A percentile compares a stretch with the other conserved stretches of the same genome.
Conservation (phyloP, 2,329 filamentous ascomycete genomes). For the Alternaria sp. region DNA sequence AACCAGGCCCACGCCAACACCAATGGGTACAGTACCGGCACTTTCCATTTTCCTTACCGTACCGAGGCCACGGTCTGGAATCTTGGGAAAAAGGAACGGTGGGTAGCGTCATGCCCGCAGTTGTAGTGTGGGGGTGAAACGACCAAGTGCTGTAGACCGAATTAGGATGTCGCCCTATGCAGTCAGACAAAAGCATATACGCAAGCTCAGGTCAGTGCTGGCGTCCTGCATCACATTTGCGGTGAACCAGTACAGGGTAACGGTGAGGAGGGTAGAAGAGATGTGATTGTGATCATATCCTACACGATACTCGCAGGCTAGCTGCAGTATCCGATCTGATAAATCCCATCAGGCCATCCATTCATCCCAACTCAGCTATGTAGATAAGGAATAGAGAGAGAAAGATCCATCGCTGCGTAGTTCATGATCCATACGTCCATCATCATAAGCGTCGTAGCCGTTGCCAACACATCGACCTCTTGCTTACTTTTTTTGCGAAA, state of each 20-base stretch:
- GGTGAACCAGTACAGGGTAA: constrained; percentile 1
- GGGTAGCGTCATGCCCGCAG: not conserved
- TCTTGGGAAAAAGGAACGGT: not conserved
- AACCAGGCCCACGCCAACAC: not conserved
- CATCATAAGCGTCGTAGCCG: constrained; percentile 22
- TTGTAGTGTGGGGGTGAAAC: not conserved
- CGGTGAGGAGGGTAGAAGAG: not conserved
- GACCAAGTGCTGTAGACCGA: not conserved
- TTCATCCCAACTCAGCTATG: not conserved
- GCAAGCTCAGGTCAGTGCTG: not conserved
- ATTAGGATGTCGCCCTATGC: not conserved
- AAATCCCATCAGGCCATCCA: not conserved
- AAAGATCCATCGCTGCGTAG: constrained; percentile 21
- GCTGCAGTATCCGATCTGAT: not conserved
- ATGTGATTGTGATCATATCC: not conserved
- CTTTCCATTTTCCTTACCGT: not conserved
- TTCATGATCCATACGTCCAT: constrained; percentile 11
- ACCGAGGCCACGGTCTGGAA: not conserved
- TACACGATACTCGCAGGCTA: not conserved
- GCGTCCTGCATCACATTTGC: not conserved
- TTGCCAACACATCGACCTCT: constrained; percentile 15
- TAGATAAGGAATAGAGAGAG: constrained; percentile 4
- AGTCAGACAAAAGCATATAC: not conserved
- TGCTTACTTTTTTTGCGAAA: constrained; percentile 16
- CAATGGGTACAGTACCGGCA: not conserved